A percentile compares a stretch with the other conserved stretches of the same genome.
Evolutionary conservation across 2,329 filamentous ascomycete genomes (phyloP).

Genomic region (Cercospora beticola): DNA sequence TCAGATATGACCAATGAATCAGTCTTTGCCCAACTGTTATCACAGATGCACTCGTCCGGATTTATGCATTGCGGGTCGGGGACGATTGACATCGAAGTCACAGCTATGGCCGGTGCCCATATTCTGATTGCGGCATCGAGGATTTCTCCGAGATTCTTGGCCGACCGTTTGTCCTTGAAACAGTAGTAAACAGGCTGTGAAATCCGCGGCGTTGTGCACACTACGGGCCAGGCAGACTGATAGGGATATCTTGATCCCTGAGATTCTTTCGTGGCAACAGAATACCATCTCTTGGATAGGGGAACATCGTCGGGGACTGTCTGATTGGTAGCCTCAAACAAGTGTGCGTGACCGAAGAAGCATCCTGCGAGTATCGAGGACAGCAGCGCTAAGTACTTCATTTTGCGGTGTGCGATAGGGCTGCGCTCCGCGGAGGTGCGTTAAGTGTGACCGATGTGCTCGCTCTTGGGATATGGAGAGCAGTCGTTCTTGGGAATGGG

Average conservation of each 20-base stretch:
- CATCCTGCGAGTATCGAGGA: background rate
- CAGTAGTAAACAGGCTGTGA: constrained; percentile 27
- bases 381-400: background rate
- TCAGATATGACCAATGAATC: constrained; percentile 28
- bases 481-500: too few relatives aligned
- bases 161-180: constrained; percentile 22
- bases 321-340: too few relatives aligned
- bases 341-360: too few relatives aligned
- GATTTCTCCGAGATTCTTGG: constrained; percentile 21
- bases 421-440: too few relatives aligned
- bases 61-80: constrained; percentile 16
- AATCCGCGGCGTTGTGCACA: constrained; percentile 10
- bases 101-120: constrained; percentile 23
- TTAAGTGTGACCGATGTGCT: too few relatives aligned
- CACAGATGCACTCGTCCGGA: constrained; percentile 12
- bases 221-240: constrained; percentile 22
- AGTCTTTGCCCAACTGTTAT: background rate
- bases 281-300: background rate
- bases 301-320: too few relatives aligned
- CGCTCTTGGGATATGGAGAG: too few relatives aligned
- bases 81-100: constrained; percentile 18
- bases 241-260: background rate
- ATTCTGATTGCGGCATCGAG: constrained; percentile 19
- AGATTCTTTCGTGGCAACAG: background rate
- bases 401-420: background rate